Evolutionary conservation across 1,284 basidiomycete species (phyloP), one percentile per base, ranked within the genome.

Genomic region (Wallemia hederae): DNA sequence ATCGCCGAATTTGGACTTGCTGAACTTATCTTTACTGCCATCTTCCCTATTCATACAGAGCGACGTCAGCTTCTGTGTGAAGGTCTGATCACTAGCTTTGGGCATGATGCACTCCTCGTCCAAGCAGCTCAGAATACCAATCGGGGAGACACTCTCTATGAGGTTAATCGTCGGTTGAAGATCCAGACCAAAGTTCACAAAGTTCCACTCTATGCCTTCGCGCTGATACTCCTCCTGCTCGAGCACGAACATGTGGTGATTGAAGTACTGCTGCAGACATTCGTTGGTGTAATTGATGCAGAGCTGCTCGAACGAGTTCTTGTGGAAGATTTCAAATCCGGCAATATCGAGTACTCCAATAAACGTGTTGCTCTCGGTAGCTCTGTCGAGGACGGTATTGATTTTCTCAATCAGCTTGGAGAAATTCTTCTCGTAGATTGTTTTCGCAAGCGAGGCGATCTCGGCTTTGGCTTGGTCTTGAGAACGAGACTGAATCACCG

Each of bases 81-180:
- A 97, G 0, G 91, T 97, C 59, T 80, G 72, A 70, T 99, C 94
- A 5, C 85, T 90, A 1, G 92, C 94, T 71, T 87, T 90, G 56
- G 94, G 94, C 92, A 98, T 98, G 72, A 98, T 98, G 69, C 91
- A 98, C 67, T 97, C 94, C 69, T 98, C 94, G 69, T 99, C 94
- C 58, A 99, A 75, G 65, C 85, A 83, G 63, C 88, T 89, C 39
- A 99, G 77, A 61, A 98, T 85, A 63, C 94, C 94, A 65, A 98
- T 90, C 0, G 76, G 76, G 49, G 72, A 69, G 5, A 67, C 67
- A 17, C 82, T 77, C 72, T 98, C 94, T 67, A 99, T 98, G 61
- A 98, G 80, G 69, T 98, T 92, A 70, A 99, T 98, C 0, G 94
- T 98, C 0, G 94, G 92, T 70, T 98, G 94, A 7, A 98, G 75